Base-by-base conservation (phyloP, 164 flowering plant genomes). In the Umbilicus rupestris region DNA sequence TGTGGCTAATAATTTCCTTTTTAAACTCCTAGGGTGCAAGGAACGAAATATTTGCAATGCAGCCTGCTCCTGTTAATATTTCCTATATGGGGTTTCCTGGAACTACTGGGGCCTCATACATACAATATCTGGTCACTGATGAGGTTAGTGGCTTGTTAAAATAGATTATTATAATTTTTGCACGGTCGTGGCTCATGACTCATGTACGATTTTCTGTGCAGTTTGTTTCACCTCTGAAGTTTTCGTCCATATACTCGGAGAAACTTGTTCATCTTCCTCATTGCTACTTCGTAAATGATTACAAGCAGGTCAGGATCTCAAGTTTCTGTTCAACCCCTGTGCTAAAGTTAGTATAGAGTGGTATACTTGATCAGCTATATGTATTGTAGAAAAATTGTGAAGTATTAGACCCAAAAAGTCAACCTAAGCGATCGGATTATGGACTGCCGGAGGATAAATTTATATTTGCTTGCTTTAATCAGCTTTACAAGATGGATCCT, bases 81-180 rank as follows among this genome's bases (percentile, higher is more conserved):
- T 95, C 99, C 0, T 95, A 95, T 66, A 95, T 95, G 99, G 99
- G 99, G 29, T 95, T 95, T 71, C 99, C 97, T 58, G 96, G 97
- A 62, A 95, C 99, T 8, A 95, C 96, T 5, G 99, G 99, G n/a
- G 99, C 99, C 35, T 65, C 72, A 62, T 94, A 94, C 72, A 94
- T 94, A 58, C 84, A 94, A 65, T 94, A 94, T 67, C 80, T 94
- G 80, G 92, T 94, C 59, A 88, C 99, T 22, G 99, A 95, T 81
- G 97, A 89, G 97, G 99, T 94, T 16, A 31, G 46, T 31, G 3
- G 26, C 63, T 20, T 17, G 8, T 16, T 9, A 45, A 29, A 22
- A 17, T 47, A 30, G 33, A 41, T 44, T 22, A 28, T 4, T 28
- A 29, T 4, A 68, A 19, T 7, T 26, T 0, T 45, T 35, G 24